Conservation (phyloP, 164 flowering plant species). For the Santalum album region DNA sequence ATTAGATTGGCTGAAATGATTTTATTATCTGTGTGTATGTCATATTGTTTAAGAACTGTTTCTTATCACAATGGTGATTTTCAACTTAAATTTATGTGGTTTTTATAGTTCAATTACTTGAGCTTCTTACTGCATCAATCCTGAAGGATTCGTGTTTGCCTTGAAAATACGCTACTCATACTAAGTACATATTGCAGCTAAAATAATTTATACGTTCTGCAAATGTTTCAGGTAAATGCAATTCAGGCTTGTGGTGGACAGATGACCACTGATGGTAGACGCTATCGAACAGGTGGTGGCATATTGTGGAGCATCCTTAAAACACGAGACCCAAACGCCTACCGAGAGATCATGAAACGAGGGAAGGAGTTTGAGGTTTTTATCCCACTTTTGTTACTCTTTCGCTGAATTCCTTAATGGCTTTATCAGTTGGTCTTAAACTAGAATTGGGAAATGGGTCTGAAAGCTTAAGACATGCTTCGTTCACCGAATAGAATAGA, state of each 20-base stretch:
- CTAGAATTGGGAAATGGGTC: background rate
- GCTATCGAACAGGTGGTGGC: conserved; percentile 72
- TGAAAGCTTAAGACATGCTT: background rate
- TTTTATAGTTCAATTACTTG: background rate
- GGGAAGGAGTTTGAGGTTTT: conserved; percentile 85
- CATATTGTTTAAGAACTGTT: too few relatives aligned
- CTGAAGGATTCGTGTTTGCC: too few relatives aligned
- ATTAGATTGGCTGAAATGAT: too few relatives aligned
- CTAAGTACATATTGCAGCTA: background rate
- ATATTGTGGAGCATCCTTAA: conserved; percentile 85
- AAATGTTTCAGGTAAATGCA: conserved; percentile 65
- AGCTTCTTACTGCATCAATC: too few relatives aligned
- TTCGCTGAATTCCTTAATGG: background rate
- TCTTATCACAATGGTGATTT: too few relatives aligned
- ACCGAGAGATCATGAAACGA: conserved; percentile 76
- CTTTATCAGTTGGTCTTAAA: background rate
- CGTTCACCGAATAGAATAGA: too few relatives aligned
- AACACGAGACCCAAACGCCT: conserved; percentile 70
- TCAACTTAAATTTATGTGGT: too few relatives aligned
- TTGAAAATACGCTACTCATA: too few relatives aligned
- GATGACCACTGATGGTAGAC: conserved; percentile 77
- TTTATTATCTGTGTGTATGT: too few relatives aligned
- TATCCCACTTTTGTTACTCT: background rate
- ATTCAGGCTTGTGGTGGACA: conserved; percentile 94
- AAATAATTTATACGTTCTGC: background rate